Evolutionary conservation across 768 basidiomycete genomes (phyloP).

Genomic region (Rhizopogon vinicolor): DNA sequence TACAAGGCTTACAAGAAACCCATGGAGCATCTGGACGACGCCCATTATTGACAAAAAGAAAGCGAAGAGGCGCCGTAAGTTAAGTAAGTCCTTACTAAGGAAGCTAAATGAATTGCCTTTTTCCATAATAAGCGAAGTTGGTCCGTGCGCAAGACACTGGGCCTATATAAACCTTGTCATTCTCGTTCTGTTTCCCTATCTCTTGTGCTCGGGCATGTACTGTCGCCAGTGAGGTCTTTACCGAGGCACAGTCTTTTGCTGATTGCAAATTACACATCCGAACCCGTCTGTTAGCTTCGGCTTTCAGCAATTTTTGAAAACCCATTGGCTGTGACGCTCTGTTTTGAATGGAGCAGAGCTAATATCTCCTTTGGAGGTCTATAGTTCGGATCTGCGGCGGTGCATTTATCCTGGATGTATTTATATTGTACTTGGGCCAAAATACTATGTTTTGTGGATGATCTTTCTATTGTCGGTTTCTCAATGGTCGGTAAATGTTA

Average conservation of each 20-base stretch:
- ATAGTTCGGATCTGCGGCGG: too few species aligned
- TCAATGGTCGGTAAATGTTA: too few species aligned
- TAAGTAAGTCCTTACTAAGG: too few species aligned
- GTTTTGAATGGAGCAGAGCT: background rate
- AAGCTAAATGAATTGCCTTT: too few species aligned
- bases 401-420: too few species aligned
- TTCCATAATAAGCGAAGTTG: constrained; percentile 9
- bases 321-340: background rate
- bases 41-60: too few species aligned
- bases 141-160: constrained; percentile 44
- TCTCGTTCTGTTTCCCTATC: constrained; percentile 37
- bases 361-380: background rate
- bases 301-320: constrained; percentile 73
- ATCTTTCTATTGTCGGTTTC: too few species aligned
- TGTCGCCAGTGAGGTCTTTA: constrained; percentile 94
- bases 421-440: too few species aligned
- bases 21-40: too few species aligned
- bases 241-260: constrained; percentile 93
- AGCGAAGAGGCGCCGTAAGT: too few species aligned
- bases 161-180: constrained; percentile 34
- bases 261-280: constrained; percentile 96
- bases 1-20: too few species aligned
- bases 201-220: constrained; percentile 96
- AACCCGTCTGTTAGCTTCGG: constrained; percentile 88
- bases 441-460: too few species aligned